Evolutionary conservation across 2,329 filamentous ascomycete species (phyloP).

Genomic region (Furcasterigmium furcatum): DNA sequence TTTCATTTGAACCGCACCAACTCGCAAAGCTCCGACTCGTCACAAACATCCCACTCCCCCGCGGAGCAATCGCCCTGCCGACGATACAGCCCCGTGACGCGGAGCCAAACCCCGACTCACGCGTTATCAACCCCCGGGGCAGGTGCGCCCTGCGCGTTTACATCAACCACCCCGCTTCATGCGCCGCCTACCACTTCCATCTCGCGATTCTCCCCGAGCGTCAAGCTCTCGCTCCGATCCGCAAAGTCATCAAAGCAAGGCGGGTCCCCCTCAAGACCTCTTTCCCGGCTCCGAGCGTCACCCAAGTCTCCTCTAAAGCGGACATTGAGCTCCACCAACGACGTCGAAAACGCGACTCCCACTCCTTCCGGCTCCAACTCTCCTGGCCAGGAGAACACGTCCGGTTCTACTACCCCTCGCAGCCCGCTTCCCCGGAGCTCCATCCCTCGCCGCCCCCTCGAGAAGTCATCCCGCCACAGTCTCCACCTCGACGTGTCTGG

Average conservation of each 20-base stretch:
- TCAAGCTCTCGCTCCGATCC: conserved; percentile 64
- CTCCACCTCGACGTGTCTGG: conserved; percentile 55
- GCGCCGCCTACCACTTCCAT: conserved; percentile 44
- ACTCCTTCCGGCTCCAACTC: conserved; percentile 36
- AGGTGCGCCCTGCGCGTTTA: conserved; percentile 25
- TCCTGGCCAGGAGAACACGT: conserved; percentile 40
- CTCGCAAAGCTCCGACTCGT: conserved; percentile 29
- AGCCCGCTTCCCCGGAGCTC: conserved; percentile 39
- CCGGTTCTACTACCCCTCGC: conserved; percentile 15
- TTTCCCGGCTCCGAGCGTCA: conserved; percentile 64
- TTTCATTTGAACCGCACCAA: conserved; percentile 59
- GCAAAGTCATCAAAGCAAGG: conserved; percentile 57
- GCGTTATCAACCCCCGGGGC: conserved; percentile 11
- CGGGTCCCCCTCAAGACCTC: conserved; percentile 47
- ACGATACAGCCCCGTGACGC: conserved; percentile 22
- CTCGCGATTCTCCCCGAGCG: conserved; percentile 61
- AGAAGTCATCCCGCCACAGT: conserved; percentile 50
- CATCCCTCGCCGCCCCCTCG: conserved; percentile 37
- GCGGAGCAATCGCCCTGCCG: conserved; percentile 40
- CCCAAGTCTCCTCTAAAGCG: conserved; percentile 81
- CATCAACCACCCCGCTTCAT: conserved; percentile 24
- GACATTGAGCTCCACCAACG: conserved; percentile 65
- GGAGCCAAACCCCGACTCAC: background rate
- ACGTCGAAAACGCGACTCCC: conserved; percentile 66
- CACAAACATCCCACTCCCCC: conserved; percentile 1